A percentile compares a stretch with the other conserved stretches of the same genome.
Conservation (phyloP, 306 rosid genomes). For the Coriaria nepalensis region DNA sequence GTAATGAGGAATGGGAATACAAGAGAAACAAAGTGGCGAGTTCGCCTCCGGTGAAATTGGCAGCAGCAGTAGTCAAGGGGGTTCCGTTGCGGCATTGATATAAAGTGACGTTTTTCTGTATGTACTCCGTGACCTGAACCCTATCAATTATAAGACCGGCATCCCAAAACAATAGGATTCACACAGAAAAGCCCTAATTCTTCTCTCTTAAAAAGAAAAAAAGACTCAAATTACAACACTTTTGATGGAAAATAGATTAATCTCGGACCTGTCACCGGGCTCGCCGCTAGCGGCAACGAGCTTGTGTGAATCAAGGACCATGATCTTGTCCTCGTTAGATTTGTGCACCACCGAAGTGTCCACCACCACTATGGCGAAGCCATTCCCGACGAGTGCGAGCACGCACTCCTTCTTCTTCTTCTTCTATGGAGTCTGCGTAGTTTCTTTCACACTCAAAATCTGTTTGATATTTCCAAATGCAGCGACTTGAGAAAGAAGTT, state of each 20-base stretch:
- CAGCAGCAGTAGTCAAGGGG: constrained; percentile 64
- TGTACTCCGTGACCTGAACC: constrained; percentile 75
- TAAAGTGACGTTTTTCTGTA: constrained; percentile 60
- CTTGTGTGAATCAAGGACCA: constrained; percentile 93
- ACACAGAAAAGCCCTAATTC: constrained; percentile 9
- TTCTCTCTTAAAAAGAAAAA: not conserved
- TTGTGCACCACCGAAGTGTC: constrained; percentile 94
- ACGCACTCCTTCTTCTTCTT: constrained; percentile 58
- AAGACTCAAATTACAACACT: not conserved
- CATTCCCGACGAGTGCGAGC: constrained; percentile 71
- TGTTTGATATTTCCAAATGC: not conserved
- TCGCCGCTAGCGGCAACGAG: constrained; percentile 96
- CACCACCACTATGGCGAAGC: constrained; percentile 68
- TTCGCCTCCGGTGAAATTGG: constrained; percentile 68
- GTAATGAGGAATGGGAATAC: not conserved
- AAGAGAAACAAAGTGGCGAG: constrained; percentile 38
- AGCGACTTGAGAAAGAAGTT: constrained; percentile 20
- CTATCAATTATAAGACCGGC: constrained; percentile 11
- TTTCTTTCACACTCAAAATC: constrained; percentile 1
- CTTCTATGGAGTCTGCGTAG: not conserved
- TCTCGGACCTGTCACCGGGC: constrained; percentile 66
- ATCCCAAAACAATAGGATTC: not conserved
- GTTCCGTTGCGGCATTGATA: constrained; percentile 74
- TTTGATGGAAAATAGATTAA: no score
- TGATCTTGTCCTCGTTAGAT: constrained; percentile 95